Conservation (phyloP, 805 yeast species). For the Saccharomycodes ludwigii region DNA sequence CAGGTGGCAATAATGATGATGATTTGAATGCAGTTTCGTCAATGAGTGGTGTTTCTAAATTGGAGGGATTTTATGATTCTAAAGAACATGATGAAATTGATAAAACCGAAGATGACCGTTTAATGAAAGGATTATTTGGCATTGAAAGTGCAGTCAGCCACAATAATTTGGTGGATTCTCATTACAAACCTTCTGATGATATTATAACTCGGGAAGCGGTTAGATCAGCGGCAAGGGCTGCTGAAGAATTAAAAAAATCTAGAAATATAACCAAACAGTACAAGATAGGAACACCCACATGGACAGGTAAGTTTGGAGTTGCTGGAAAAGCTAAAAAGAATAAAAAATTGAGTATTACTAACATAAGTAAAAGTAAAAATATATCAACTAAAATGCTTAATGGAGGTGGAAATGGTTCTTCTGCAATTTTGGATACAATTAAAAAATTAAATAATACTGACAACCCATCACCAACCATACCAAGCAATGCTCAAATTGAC, state of each 20-base stretch:
- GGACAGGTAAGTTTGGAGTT: constrained; percentile 87
- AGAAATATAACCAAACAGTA: constrained; percentile 26
- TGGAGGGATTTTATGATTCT: constrained; percentile 51
- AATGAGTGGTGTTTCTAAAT: constrained; percentile 59
- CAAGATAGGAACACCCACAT: constrained; percentile 76
- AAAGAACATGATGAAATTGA: constrained; percentile 28
- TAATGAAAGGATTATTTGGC: constrained; percentile 68
- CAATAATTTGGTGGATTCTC: constrained; percentile 57
- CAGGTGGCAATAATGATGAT: constrained; percentile 37
- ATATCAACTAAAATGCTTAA: no score
- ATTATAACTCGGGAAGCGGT: constrained; percentile 50
- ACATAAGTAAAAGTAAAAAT: constrained; percentile 1
- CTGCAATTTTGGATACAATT: constrained; percentile 12
- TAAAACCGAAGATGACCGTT: constrained; percentile 42
- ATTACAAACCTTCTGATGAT: constrained; percentile 20
- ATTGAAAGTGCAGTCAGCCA: constrained; percentile 62
- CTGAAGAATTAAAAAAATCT: constrained; percentile 48
- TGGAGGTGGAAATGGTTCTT: constrained; percentile 12
- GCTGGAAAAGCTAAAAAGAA: constrained; percentile 49
- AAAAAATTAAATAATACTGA: constrained; percentile 1
- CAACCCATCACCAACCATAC: constrained; percentile 9
- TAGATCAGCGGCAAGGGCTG: constrained; percentile 39
- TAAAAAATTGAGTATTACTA: constrained; percentile 2
- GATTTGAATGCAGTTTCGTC: constrained; percentile 54
- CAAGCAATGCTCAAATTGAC: constrained; percentile 3